Evolutionary conservation across 306 rosid species (phyloP).

Genomic region (Rubus idaeus): DNA sequence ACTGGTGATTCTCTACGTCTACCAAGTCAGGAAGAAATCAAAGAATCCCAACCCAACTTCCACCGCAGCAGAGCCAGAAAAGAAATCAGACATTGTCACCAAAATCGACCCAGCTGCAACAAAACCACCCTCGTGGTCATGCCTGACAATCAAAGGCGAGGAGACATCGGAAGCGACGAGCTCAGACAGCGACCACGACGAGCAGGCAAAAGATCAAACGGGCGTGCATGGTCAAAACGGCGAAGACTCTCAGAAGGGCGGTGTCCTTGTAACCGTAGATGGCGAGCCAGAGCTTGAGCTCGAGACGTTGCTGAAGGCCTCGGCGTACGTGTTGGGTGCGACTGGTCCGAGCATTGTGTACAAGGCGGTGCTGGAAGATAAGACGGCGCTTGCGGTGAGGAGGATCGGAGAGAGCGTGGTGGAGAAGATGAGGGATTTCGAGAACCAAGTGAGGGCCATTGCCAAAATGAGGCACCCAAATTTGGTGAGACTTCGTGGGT

Average conservation of each 20-base stretch:
- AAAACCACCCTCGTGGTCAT: conserved; percentile 48
- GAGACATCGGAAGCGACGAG: conserved; percentile 73
- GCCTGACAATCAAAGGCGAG: conserved; percentile 58
- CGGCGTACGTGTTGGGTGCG: conserved; percentile 74
- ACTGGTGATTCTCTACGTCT: conserved; percentile 53
- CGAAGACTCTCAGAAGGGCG: conserved; percentile 23
- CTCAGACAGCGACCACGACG: conserved; percentile 61
- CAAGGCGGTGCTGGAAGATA: conserved; percentile 82
- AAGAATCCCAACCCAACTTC: conserved; percentile 16
- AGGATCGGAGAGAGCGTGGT: conserved; percentile 68
- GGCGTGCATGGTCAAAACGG: conserved; percentile 5
- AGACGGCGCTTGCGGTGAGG: conserved; percentile 71
- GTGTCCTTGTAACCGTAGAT: conserved; percentile 58
- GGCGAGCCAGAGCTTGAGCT: conserved; percentile 66
- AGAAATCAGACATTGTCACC: conserved; percentile 23
- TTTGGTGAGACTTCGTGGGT: conserved; percentile 72
- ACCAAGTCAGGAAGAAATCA: conserved; percentile 49
- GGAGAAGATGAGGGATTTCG: conserved; percentile 71
- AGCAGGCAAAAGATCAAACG: not conserved
- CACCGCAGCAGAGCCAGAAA: not conserved
- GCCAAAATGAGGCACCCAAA: conserved; percentile 74
- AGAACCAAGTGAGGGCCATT: conserved; percentile 57
- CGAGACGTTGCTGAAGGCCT: conserved; percentile 76
- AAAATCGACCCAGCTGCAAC: conserved; percentile 22
- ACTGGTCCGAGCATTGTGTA: conserved; percentile 70